Evolutionary conservation across 805 yeast genomes (phyloP).

Genomic region (Candida wancherniae): DNA sequence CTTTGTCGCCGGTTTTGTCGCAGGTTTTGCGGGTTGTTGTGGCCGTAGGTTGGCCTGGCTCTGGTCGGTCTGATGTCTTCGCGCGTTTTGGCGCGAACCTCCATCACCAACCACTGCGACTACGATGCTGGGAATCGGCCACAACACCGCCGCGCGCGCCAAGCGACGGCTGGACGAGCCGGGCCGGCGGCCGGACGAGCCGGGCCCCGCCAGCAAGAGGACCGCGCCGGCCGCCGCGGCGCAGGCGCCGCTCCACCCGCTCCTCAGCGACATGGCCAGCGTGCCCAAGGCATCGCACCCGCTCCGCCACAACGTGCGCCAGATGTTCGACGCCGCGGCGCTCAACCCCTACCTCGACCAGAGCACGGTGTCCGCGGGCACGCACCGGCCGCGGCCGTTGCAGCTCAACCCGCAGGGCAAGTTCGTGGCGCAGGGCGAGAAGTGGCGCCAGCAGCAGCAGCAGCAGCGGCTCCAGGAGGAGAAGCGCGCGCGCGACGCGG

Average conservation of each 20-base stretch:
- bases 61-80: too few species aligned
- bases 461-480: slow-evolving; percentile 15
- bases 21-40: too few species aligned
- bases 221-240: not conserved
- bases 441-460: slow-evolving; percentile 37
- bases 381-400: slow-evolving; percentile 31
- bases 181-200: too few species aligned
- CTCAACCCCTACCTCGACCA: slow-evolving; percentile 38
- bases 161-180: too few species aligned
- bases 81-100: too few species aligned
- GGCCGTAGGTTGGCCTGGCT: too few species aligned
- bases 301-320: slow-evolving; percentile 25
- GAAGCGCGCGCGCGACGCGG: slow-evolving; percentile 28
- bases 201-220: not conserved
- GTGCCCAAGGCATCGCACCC: slow-evolving; percentile 25
- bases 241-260: slow-evolving; percentile 27
- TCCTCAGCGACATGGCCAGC: slow-evolving; percentile 25
- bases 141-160: too few species aligned
- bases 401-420: slow-evolving; percentile 61
- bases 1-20: too few species aligned
- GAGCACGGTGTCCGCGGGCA: slow-evolving; percentile 6
- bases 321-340: slow-evolving; percentile 29
- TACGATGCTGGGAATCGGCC: too few species aligned
- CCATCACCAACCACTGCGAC: too few species aligned
- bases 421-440: slow-evolving; percentile 50